Evolutionary conservation across 805 yeast genomes (phyloP).

Genomic region (Metschnikowia kofuensis): DNA sequence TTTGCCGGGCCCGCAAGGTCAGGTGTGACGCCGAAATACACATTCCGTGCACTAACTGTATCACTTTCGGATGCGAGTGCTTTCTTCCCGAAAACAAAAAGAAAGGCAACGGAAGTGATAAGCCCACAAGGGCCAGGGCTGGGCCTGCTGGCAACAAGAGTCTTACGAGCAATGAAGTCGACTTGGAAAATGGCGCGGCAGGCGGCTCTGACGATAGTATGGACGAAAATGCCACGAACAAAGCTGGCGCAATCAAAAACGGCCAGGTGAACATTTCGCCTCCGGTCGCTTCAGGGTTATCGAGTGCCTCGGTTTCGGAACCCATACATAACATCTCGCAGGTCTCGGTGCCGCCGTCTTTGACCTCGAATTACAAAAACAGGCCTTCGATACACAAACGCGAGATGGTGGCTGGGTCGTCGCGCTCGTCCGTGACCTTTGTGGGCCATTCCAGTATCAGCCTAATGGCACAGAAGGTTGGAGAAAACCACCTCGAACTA

Average conservation of each 20-base stretch:
- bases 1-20: slow-evolving; percentile 79
- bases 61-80: slow-evolving; percentile 71
- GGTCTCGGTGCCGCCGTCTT: slow-evolving; percentile 41
- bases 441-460: slow-evolving; percentile 54
- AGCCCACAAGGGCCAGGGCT: slow-evolving; percentile 14
- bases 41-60: slow-evolving; percentile 59
- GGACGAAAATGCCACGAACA: no score
- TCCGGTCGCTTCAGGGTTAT: background rate
- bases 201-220: no score
- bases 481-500: slow-evolving; percentile 47
- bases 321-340: slow-evolving; percentile 43
- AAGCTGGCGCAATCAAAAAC: background rate
- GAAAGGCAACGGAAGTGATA: slow-evolving; percentile 25
- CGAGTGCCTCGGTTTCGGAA: slow-evolving; percentile 16
- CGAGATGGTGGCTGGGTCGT: slow-evolving; percentile 23
- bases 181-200: background rate
- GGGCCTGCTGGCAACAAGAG: background rate
- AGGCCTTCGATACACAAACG: slow-evolving; percentile 38
- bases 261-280: background rate
- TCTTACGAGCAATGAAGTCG: background rate
- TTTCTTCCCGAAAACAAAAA: slow-evolving; percentile 59
- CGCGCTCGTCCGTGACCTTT: slow-evolving; percentile 40
- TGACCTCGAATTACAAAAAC: slow-evolving; percentile 39
- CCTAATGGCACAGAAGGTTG: slow-evolving; percentile 43
- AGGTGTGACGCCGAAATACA: slow-evolving; percentile 67